Evolutionary conservation across 805 yeast genomes (phyloP).

Genomic region (Teunomyces barrocoloradensis): DNA sequence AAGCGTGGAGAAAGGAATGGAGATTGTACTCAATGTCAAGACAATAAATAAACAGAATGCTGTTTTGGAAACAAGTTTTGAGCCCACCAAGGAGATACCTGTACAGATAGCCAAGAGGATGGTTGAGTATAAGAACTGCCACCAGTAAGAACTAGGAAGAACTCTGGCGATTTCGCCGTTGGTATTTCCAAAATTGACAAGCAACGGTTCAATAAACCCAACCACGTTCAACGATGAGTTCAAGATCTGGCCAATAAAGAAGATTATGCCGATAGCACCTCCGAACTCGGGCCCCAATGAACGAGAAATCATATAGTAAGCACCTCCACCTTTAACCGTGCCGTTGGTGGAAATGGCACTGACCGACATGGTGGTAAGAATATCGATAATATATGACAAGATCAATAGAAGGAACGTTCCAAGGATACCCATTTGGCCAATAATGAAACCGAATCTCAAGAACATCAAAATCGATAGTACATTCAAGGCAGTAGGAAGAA

Average conservation of each 20-base stretch:
- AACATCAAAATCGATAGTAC: slow-evolving; percentile 94
- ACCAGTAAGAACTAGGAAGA: slow-evolving; percentile 70
- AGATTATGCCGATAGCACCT: slow-evolving; percentile 93
- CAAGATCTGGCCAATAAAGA: slow-evolving; percentile 90
- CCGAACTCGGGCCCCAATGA: slow-evolving; percentile 98
- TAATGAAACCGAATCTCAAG: slow-evolving; percentile 88
- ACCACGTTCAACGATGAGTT: slow-evolving; percentile 92
- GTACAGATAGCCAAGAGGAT: slow-evolving; percentile 68
- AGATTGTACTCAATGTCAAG: slow-evolving; percentile 66
- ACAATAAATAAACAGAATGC: slow-evolving; percentile 72
- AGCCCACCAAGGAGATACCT: slow-evolving; percentile 74
- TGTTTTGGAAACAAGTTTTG: slow-evolving; percentile 76
- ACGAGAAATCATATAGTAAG: slow-evolving; percentile 94
- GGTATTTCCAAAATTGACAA: slow-evolving; percentile 68
- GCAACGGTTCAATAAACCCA: slow-evolving; percentile 88
- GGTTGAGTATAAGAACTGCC: slow-evolving; percentile 71
- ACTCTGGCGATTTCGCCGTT: slow-evolving; percentile 55
- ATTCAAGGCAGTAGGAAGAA: slow-evolving; percentile 89
- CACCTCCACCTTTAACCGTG: slow-evolving; percentile 97
- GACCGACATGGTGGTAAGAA: slow-evolving; percentile 83
- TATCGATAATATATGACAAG: slow-evolving; percentile 75
- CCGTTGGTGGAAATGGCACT: slow-evolving; percentile 98
- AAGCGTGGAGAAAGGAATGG: slow-evolving; percentile 77
- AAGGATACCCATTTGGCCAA: slow-evolving; percentile 89
- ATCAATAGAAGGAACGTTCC: slow-evolving; percentile 70